Evolutionary conservation across 2,329 filamentous ascomycete species (phyloP).

Genomic region (Cyphellophora europaea): DNA sequence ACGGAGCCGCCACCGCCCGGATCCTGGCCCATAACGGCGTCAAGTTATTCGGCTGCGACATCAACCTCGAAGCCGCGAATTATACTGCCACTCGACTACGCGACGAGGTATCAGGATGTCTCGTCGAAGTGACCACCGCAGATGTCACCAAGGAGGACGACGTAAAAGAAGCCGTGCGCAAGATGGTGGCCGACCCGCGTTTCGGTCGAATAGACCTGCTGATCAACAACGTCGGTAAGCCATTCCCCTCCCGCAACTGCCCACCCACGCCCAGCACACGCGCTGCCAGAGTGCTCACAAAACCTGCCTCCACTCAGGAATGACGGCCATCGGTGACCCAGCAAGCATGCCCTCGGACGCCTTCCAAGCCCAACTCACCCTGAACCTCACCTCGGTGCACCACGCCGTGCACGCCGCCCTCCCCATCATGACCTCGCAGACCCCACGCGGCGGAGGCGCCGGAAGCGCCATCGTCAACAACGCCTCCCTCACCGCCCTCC

Average conservation of each 20-base stretch:
- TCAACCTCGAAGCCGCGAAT: conserved; percentile 7
- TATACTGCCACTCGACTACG: not conserved
- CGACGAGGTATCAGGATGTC: not conserved
- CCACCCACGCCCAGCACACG: too few relatives aligned
- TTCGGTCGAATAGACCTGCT: conserved; percentile 48
- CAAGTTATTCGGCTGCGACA: conserved; percentile 11
- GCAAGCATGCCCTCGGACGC: conserved; percentile 34
- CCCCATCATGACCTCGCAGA: conserved; percentile 45
- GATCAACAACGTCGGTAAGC: conserved; percentile 51
- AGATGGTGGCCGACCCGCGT: conserved; percentile 32
- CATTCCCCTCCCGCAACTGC: too few relatives aligned
- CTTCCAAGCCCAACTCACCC: conserved; percentile 42
- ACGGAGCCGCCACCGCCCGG: conserved; percentile 11
- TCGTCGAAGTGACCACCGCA: not conserved
- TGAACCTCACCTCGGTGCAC: conserved; percentile 49
- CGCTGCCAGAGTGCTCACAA: too few relatives aligned
- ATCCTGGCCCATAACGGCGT: conserved; percentile 11
- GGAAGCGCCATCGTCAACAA: conserved; percentile 38
- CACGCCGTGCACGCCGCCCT: conserved; percentile 43
- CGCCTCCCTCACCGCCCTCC: conserved; percentile 43
- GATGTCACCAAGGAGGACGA: conserved; percentile 43
- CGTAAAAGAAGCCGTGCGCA: conserved; percentile 41
- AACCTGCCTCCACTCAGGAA: too few relatives aligned
- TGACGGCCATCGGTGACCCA: conserved; percentile 40
- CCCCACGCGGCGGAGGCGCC: conserved; percentile 30